Percentiles rank a stretch among this genome's conserved stretches.
phyloP scores from a whole-genome alignment of 2,329 filamentous ascomycete species.

The Venturia carpophila region DNA sequence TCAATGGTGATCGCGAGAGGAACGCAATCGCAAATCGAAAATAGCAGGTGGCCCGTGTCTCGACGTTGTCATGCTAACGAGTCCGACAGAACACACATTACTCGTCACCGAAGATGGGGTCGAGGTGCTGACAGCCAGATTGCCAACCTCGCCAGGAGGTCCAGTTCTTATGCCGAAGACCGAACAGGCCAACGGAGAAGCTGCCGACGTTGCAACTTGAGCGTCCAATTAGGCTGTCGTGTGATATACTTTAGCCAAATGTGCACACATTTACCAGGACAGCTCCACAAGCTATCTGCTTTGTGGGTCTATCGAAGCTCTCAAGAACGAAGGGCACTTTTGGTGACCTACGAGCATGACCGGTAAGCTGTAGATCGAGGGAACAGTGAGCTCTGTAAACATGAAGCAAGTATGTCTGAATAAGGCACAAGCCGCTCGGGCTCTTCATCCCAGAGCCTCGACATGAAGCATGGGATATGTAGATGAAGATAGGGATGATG shows the following conservation, averaged over 20 bases:
- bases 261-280: not conserved
- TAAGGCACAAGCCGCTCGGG: not conserved
- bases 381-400: not conserved
- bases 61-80: slow-evolving; percentile 12
- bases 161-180: slow-evolving; percentile 50
- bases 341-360: not conserved
- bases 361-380: not conserved
- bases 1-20: too few relatives aligned
- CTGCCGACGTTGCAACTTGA: not conserved
- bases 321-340: not conserved
- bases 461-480: not conserved
- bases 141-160: slow-evolving; percentile 67
- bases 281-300: not conserved
- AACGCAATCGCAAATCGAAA: too few relatives aligned
- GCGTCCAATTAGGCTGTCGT: slow-evolving; percentile 20
- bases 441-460: not conserved
- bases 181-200: not conserved
- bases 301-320: not conserved
- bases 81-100: slow-evolving; percentile 62
- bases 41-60: too few relatives aligned
- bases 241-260: slow-evolving; percentile 21
- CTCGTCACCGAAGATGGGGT: slow-evolving; percentile 76
- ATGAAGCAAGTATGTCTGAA: not conserved
- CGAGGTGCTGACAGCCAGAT: slow-evolving; percentile 69
- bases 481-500: not conserved